phyloP scores from a whole-genome alignment of 768 basidiomycete genomes.

The Postia placenta region DNA sequence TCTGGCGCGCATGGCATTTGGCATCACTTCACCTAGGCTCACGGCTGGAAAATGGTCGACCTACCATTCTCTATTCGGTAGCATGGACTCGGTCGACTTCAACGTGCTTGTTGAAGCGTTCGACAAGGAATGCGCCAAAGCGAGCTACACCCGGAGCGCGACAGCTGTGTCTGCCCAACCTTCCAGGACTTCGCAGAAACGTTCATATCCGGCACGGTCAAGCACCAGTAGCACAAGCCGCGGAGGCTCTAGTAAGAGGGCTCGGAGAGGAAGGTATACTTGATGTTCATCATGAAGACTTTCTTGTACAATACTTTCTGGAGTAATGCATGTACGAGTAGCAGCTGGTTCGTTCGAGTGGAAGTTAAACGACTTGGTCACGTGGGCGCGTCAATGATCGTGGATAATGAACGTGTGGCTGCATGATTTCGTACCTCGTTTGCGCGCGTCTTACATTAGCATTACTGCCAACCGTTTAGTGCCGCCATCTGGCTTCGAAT shows the following conservation, averaged over 20 bases:
- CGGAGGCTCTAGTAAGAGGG: constrained; percentile 9
- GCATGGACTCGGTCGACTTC: constrained; percentile 36
- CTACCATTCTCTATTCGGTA: constrained; percentile 37
- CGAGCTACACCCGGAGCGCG: constrained; percentile 21
- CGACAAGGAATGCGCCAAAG: constrained; percentile 35
- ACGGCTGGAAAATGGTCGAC: constrained; percentile 36
- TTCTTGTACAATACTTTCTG: too few relatives aligned
- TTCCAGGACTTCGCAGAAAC: constrained; percentile 16
- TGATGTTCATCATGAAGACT: too few relatives aligned
- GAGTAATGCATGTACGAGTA: too few relatives aligned
- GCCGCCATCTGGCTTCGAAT: too few relatives aligned
- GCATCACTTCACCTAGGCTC: constrained; percentile 39
- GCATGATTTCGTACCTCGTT: too few relatives aligned
- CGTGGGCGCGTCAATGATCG: too few relatives aligned
- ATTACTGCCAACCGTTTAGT: too few relatives aligned
- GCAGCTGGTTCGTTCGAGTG: too few relatives aligned
- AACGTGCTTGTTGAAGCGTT: constrained; percentile 34
- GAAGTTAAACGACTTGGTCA: too few relatives aligned
- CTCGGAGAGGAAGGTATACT: constrained; percentile 2
- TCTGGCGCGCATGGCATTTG: constrained; percentile 46
- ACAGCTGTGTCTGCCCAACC: neutral
- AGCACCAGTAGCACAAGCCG: constrained; percentile 6
- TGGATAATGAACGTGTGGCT: too few relatives aligned
- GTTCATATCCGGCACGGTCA: constrained; percentile 10
- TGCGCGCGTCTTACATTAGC: too few relatives aligned